phyloP scores from a whole-genome alignment of 116 monocot species.

The Posidonia oceanica region DNA sequence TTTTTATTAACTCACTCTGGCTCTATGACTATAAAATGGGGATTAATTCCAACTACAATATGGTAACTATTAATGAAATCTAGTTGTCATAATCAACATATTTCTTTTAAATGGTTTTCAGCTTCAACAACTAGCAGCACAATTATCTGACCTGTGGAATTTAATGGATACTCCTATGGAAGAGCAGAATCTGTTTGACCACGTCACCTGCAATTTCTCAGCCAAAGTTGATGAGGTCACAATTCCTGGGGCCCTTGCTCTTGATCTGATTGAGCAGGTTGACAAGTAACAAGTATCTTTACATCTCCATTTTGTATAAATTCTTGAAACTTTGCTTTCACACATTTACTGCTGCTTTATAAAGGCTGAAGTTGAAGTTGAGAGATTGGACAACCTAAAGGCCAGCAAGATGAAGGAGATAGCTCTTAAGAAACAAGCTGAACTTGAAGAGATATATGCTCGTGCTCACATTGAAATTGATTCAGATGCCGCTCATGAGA shows the following conservation, averaged over 20 bases:
- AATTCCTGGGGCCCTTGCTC: conserved; percentile 70
- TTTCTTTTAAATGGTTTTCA: conserved; percentile 11
- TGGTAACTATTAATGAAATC: not conserved
- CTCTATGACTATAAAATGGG: not conserved
- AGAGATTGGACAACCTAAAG: conserved; percentile 82
- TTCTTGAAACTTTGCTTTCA: not conserved
- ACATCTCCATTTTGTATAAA: not conserved
- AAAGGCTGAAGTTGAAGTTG: conserved; percentile 93
- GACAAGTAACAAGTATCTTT: not conserved
- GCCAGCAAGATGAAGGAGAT: conserved; percentile 95
- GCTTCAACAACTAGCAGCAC: conserved; percentile 79
- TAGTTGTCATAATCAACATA: not conserved
- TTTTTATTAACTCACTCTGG: not conserved
- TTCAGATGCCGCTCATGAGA: conserved; percentile 54
- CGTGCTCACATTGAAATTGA: conserved; percentile 75
- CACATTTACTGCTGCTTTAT: conserved; percentile 1
- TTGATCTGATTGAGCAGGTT: conserved; percentile 92
- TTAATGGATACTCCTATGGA: conserved; percentile 84
- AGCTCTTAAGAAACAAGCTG: conserved; percentile 80
- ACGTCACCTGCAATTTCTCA: conserved; percentile 85
- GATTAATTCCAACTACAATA: not conserved
- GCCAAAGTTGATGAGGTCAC: conserved; percentile 65
- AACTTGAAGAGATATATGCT: conserved; percentile 86
- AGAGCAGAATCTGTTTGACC: conserved; percentile 60
- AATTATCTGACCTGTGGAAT: conserved; percentile 83